A percentile compares a stretch with the other conserved stretches of the same genome.
Conservation (phyloP, 2,329 filamentous ascomycete genomes). For the Sordariomycetes sp. region DNA sequence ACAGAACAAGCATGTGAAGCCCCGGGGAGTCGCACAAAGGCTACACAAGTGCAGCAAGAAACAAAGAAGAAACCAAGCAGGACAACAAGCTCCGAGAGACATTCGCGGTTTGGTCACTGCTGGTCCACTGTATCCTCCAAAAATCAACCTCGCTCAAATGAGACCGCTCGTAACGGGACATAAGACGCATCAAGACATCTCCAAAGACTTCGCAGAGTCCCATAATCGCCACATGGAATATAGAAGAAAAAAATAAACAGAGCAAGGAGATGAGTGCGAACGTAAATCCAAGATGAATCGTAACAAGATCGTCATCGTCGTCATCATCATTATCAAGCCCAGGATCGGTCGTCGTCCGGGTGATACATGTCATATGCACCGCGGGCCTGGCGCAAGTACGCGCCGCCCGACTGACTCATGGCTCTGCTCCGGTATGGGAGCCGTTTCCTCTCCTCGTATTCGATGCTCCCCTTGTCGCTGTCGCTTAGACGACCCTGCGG, state of each 20-base stretch:
- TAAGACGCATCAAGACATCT: background rate
- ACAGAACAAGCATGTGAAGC: conserved; percentile 9
- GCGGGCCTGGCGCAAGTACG: conserved; percentile 20
- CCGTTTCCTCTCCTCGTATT: conserved; percentile 33
- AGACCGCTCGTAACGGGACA: background rate
- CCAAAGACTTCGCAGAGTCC: background rate
- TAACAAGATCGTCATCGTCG: background rate
- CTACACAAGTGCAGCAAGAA: conserved; percentile 9
- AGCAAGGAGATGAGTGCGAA: background rate
- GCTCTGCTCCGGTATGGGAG: conserved; percentile 30
- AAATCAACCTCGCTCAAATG: conserved; percentile 1
- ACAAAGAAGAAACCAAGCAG: conserved; percentile 9
- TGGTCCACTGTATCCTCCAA: background rate
- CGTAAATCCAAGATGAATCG: background rate
- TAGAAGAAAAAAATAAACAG: background rate
- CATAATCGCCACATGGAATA: background rate
- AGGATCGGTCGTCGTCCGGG: conserved; percentile 4
- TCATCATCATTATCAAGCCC: conserved; percentile 1
- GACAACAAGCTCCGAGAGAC: conserved; percentile 7
- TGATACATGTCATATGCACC: conserved; percentile 10
- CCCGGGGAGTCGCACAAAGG: conserved; percentile 6
- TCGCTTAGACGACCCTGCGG: conserved; percentile 17
- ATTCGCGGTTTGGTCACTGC: background rate
- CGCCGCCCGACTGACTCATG: conserved; percentile 32
- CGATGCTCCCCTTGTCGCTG: conserved; percentile 37